Conservation (phyloP, 1,284 basidiomycete species). For the Microbotryum violaceum region DNA sequence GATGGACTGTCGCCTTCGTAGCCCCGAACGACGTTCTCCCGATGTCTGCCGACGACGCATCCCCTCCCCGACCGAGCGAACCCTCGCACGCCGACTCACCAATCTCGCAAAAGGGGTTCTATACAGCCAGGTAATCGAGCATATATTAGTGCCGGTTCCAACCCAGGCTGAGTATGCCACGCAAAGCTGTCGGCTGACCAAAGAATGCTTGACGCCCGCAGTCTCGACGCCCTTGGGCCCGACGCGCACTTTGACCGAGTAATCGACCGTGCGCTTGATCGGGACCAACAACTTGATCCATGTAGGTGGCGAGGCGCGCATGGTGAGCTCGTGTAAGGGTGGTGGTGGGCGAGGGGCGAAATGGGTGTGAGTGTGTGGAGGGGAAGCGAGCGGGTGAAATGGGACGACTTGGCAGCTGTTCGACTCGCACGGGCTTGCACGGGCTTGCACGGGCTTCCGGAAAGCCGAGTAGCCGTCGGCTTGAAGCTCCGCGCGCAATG, state of each 20-base stretch:
- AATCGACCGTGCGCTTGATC: conserved; percentile 60
- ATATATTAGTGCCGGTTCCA: neutral
- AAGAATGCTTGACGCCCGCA: conserved; percentile 88
- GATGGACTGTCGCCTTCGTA: too few species aligned
- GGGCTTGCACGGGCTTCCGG: too few species aligned
- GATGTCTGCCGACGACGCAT: too few species aligned
- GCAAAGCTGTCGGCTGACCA: conserved; percentile 53
- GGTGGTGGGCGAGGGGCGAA: neutral
- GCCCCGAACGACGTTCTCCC: too few species aligned
- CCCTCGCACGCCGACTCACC: conserved; percentile 50
- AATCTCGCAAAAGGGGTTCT: conserved; percentile 97
- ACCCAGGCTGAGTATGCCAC: conserved; percentile 1
- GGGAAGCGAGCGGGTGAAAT: neutral
- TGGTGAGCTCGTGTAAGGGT: conserved; percentile 5
- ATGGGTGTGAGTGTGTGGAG: neutral
- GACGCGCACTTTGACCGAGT: conserved; percentile 74
- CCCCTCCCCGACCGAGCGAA: too few species aligned
- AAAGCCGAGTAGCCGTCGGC: too few species aligned
- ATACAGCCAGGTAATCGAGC: neutral
- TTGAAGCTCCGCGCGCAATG: too few species aligned
- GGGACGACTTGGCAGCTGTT: neutral
- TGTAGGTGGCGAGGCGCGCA: conserved; percentile 41
- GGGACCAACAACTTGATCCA: conserved; percentile 74
- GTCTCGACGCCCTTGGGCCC: conserved; percentile 87
- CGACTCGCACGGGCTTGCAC: neutral